Conservation (phyloP, 345 rosid genomes). For the Lumnitzera racemosa region DNA sequence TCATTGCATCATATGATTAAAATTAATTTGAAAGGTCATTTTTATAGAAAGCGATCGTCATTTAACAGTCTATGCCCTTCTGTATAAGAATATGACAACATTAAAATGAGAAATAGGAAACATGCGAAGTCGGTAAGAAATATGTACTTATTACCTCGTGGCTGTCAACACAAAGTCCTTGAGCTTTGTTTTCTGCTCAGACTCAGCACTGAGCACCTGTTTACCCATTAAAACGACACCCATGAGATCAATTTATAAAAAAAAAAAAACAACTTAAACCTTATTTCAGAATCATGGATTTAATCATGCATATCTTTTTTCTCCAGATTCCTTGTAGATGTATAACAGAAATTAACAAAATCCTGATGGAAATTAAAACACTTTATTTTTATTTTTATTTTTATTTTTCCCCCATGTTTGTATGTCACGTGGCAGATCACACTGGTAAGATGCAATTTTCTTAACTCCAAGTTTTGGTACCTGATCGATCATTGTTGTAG, state of each 20-base stretch:
- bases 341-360: not conserved
- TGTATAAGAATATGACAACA: not conserved
- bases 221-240: not conserved
- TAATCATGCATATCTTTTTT: not conserved
- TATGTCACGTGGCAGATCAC: not conserved
- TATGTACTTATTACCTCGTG: slow-evolving; percentile 41
- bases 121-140: not conserved
- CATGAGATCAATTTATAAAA: not conserved
- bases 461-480: slow-evolving; percentile 12
- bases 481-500: slow-evolving; percentile 53
- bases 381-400: too few relatives aligned
- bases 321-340: too few relatives aligned
- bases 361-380: not conserved
- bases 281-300: not conserved
- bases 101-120: not conserved
- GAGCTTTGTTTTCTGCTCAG: slow-evolving; percentile 46
- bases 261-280: not conserved
- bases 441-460: not conserved
- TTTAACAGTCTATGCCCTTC: too few relatives aligned
- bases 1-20: too few relatives aligned
- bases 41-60: too few relatives aligned
- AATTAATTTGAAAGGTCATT: too few relatives aligned
- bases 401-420: too few relatives aligned
- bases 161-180: slow-evolving; percentile 78
- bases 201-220: slow-evolving; percentile 53